These are phyloP conservation scores for Gillenia trifoliata DNA, from an alignment of 306 rosid species.

Conservation along the genomic window DNA sequence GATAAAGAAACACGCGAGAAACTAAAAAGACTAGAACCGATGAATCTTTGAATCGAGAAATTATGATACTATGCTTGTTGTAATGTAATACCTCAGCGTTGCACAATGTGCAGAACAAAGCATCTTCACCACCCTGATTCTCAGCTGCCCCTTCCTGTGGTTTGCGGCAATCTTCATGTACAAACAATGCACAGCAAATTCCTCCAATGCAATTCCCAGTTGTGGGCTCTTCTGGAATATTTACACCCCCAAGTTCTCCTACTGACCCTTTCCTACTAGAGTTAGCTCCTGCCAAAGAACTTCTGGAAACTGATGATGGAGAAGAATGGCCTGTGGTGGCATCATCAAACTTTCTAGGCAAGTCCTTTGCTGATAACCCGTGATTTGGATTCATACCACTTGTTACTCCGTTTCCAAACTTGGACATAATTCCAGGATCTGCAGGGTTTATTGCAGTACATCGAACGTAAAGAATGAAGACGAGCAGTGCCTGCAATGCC, in stretches of 20 bases:
- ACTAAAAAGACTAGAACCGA: background rate
- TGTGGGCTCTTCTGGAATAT: constrained; percentile 36
- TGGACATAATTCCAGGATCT: constrained; percentile 93
- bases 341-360: constrained; percentile 53
- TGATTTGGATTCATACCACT: constrained; percentile 39
- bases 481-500: constrained; percentile 76
- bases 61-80: background rate
- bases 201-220: constrained; percentile 43
- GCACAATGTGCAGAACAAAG: constrained; percentile 95
- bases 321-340: constrained; percentile 50
- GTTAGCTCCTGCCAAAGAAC: constrained; percentile 60
- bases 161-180: constrained; percentile 82
- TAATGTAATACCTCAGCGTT: constrained; percentile 74
- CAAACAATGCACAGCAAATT: constrained; percentile 67
- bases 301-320: constrained; percentile 65
- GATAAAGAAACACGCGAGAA: constrained; percentile 9
- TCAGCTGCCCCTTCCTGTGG: constrained; percentile 63
- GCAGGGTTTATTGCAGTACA: constrained; percentile 98
- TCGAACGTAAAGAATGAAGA: constrained; percentile 86
- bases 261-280: constrained; percentile 79
- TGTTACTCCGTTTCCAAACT: constrained; percentile 45
- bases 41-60: constrained; percentile 6
- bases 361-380: constrained; percentile 47
- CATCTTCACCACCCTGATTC: constrained; percentile 77
- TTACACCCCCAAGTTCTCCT: constrained; percentile 55